phyloP scores from a whole-genome alignment of 2,329 filamentous ascomycete genomes.

The Fusarium sp. region DNA sequence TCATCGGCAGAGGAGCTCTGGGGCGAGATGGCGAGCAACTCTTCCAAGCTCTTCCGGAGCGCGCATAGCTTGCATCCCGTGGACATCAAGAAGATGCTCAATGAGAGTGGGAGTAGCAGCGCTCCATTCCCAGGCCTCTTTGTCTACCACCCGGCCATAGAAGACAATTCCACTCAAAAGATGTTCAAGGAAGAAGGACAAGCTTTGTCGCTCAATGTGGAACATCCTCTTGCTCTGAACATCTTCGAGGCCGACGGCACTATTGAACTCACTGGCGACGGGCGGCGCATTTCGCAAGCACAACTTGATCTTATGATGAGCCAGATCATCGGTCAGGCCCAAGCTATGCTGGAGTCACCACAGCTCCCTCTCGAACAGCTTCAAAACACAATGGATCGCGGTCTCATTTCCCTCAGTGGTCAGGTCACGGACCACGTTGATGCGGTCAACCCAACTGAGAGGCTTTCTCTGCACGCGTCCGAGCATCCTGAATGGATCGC shows the following conservation, averaged over 20 bases:
- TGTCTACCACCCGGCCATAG: slow-evolving; percentile 15
- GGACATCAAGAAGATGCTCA: slow-evolving; percentile 24
- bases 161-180: not conserved
- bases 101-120: not conserved
- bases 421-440: accelerated
- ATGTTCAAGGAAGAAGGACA: slow-evolving; percentile 15
- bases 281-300: slow-evolving; percentile 13
- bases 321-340: slow-evolving; percentile 13
- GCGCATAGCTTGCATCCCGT: slow-evolving; percentile 15
- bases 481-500: slow-evolving; percentile 20
- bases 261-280: slow-evolving; percentile 21
- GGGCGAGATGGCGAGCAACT: slow-evolving; percentile 4
- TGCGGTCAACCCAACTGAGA: not conserved
- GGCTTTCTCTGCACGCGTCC: not conserved
- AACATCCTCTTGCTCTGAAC: slow-evolving; percentile 18
- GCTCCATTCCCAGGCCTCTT: slow-evolving; percentile 19
- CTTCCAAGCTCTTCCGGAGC: not conserved
- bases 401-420: not conserved
- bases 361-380: not conserved
- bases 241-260: slow-evolving; percentile 2
- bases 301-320: slow-evolving; percentile 10
- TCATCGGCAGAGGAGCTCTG: not conserved
- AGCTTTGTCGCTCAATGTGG: slow-evolving; percentile 22
- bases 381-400: not conserved
- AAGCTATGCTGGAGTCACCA: not conserved